Conservation (phyloP, 2,329 filamentous ascomycete species). For the Diaporthe sp. region DNA sequence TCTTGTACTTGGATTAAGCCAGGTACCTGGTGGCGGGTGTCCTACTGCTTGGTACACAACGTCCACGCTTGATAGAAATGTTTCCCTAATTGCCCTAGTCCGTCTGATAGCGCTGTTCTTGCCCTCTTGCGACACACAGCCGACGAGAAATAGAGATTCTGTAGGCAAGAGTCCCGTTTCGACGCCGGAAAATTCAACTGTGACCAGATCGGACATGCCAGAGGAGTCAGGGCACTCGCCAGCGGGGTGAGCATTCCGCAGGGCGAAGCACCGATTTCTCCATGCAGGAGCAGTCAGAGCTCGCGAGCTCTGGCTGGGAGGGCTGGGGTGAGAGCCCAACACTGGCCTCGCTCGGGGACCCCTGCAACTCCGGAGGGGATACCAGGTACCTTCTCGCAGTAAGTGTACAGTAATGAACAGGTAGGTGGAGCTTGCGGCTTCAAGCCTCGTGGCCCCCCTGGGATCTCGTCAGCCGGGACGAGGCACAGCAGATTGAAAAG, state of each 20-base stretch:
- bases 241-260: slow-evolving; percentile 9
- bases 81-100: not conserved
- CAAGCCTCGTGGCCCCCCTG: slow-evolving; percentile 31
- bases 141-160: not conserved
- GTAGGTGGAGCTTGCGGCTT: slow-evolving; percentile 19
- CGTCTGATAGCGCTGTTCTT: not conserved
- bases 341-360: not conserved
- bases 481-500: slow-evolving; percentile 14
- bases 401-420: not conserved
- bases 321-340: not conserved
- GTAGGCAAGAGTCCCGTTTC: not conserved
- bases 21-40: not conserved
- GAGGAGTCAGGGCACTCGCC: slow-evolving; percentile 2
- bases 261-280: slow-evolving; percentile 16
- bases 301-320: not conserved
- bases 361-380: not conserved
- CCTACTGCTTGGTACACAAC: not conserved
- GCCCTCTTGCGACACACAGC: not conserved
- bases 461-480: slow-evolving; percentile 34
- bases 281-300: slow-evolving; percentile 5
- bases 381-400: not conserved
- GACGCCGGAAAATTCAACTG: not conserved
- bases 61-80: not conserved
- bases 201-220: not conserved
- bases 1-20: not conserved